Conservation (phyloP, 805 yeast genomes). For the Starmerella vitae region DNA sequence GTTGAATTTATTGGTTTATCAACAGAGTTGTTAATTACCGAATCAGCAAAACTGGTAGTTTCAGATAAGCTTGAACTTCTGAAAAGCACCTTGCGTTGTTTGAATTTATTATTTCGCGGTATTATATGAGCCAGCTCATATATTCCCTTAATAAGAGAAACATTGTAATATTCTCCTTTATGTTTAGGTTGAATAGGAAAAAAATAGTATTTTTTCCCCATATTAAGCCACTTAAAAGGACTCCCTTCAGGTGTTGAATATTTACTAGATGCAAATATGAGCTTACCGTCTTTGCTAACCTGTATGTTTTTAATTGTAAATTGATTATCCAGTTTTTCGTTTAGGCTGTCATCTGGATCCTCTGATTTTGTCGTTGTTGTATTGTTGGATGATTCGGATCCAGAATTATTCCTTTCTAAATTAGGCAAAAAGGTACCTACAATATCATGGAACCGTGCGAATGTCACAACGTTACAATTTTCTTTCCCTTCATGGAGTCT, state of each 20-base stretch:
- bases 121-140: no score
- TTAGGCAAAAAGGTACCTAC: conserved; percentile 10
- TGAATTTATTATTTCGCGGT: not conserved
- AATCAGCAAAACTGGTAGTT: conserved; percentile 7
- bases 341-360: no score
- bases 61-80: conserved; percentile 1
- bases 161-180: no score
- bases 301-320: no score
- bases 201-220: conserved; percentile 10
- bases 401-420: conserved; percentile 1
- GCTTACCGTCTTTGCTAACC: conserved; percentile 5
- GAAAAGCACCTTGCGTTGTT: conserved; percentile 3
- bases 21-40: no score
- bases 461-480: conserved; percentile 48
- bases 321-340: no score
- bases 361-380: no score
- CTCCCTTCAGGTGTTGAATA: conserved; percentile 17
- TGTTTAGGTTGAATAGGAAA: conserved; percentile 8
- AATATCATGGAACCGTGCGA: conserved; percentile 11
- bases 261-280: no score
- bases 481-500: conserved; percentile 48
- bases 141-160: no score
- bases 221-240: conserved; percentile 9
- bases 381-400: no score
- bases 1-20: no score